Evolutionary conservation across 371 early-diverging fungal species (phyloP), one percentile per base, ranked within the genome.

Genomic region (Polyrhizophydium stewartii): DNA sequence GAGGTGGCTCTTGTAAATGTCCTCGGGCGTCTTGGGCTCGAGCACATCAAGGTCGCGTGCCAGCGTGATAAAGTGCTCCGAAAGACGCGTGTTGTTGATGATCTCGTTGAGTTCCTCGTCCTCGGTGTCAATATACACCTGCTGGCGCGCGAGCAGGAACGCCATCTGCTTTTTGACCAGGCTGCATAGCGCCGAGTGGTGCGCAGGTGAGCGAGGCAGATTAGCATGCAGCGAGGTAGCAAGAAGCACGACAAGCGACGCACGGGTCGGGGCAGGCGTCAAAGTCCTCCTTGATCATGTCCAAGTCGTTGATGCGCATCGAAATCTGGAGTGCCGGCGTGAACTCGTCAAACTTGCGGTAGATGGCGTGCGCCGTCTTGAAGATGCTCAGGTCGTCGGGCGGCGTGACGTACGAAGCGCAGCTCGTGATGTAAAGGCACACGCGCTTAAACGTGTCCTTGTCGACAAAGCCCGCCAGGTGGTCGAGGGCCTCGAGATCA

Each of bases 1-100:
- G 61, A 97, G 70, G 68, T 97, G 94, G 41, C 84, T 82, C 81
- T 98, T 98, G 85, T 98, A 98, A 63, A 98, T 94, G 72, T 98
- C 98, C 61, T 94, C 93, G 2, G 98, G 98, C 2, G 87, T 81
- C 80, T 97, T 97, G 43, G 98, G 87, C 62, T 97, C 98, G 71
- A 93, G 76, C 25, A 98, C 86, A 76, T 96, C 93, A 62, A 98
- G 85, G 64, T 97, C 94, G 35, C 88, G 85, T 3, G 93, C 98
- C 49, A 97, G 85, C 19, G 87, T 81, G 56, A 89, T 79, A 66
- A 93, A 98, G 73, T 92, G 81, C 60, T 87, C 88, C 12, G 94
- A 89, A 47, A 97, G 79, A 33, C 86, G 79, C 25, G 90, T 79
- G 74, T 97, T 96, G 78, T 87, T 87, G 63, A 98, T 75, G 67